phyloP scores from a whole-genome alignment of 1,284 basidiomycete genomes.

The Irpex lacteus region DNA sequence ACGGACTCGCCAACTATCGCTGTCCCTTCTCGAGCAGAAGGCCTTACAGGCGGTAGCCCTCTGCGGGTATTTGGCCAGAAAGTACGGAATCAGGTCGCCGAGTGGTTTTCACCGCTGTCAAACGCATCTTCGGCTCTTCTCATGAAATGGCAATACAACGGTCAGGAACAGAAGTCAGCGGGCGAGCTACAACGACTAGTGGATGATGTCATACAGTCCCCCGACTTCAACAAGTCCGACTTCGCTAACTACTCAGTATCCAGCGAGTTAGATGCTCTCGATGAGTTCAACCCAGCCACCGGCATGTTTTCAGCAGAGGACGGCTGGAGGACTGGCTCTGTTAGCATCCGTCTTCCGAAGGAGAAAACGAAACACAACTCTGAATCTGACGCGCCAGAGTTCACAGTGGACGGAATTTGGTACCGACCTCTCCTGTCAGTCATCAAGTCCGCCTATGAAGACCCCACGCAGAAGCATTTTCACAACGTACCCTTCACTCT shows the following conservation, averaged over 20 bases:
- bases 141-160: conserved; percentile 14
- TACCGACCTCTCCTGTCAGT: conserved; percentile 14
- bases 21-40: not conserved
- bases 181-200: conserved; percentile 20
- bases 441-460: conserved; percentile 13
- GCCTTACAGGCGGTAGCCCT: not conserved
- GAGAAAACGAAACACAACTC: not conserved
- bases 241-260: conserved; percentile 11
- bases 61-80: not conserved
- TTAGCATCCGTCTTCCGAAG: conserved; percentile 19
- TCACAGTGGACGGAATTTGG: conserved; percentile 12
- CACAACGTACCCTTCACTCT: conserved; percentile 13
- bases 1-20: not conserved
- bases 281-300: not conserved
- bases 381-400: conserved; percentile 6
- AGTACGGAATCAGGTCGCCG: not conserved
- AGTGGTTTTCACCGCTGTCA: conserved; percentile 11
- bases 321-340: conserved; percentile 15
- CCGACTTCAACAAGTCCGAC: conserved; percentile 17
- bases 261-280: conserved; percentile 12
- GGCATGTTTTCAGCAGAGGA: conserved; percentile 4
- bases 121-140: conserved; percentile 5
- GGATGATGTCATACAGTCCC: conserved; percentile 16
- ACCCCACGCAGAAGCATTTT: not conserved
- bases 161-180: conserved; percentile 11